Percentiles rank a stretch among this genome's conserved stretches.
Evolutionary conservation across 768 basidiomycete genomes (phyloP).

Genomic region (Terana coerulea): DNA sequence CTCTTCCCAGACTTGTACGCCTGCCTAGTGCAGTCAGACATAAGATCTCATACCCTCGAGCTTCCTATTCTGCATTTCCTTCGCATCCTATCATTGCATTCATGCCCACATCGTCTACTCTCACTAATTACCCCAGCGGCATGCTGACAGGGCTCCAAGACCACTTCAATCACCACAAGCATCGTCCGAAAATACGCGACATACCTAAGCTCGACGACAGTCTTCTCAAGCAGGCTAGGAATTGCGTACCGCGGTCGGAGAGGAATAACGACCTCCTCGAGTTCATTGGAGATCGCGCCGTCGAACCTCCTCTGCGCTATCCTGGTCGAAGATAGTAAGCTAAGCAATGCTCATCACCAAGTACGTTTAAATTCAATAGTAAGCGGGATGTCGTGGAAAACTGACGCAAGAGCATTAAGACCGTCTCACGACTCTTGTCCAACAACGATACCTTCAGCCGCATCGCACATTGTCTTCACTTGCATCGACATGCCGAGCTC

Average conservation of each 20-base stretch:
- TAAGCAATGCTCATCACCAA: conserved; percentile 27
- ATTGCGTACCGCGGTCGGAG: conserved; percentile 20
- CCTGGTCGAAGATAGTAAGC: conserved; percentile 25
- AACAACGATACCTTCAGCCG: conserved; percentile 32
- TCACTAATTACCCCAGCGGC: neutral
- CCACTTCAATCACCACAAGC: neutral
- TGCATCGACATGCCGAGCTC: conserved; percentile 26
- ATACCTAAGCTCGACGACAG: conserved; percentile 9
- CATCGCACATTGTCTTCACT: conserved; percentile 24
- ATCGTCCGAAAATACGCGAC: neutral
- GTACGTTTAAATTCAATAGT: conserved; percentile 12
- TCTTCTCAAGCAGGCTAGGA: conserved; percentile 22
- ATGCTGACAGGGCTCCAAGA: neutral
- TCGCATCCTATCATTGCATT: too few species aligned
- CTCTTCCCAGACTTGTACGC: too few species aligned
- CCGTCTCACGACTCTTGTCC: conserved; percentile 23
- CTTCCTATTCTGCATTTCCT: too few species aligned
- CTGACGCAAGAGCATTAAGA: conserved; percentile 5
- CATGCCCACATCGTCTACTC: too few species aligned
- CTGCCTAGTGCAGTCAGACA: too few species aligned
- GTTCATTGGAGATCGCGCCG: conserved; percentile 31
- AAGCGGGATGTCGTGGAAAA: neutral
- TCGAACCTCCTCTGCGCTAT: conserved; percentile 29
- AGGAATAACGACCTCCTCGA: conserved; percentile 32
- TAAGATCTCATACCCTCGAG: too few species aligned